Evolutionary conservation across 2,329 filamentous ascomycete genomes (phyloP), one percentile per base, ranked within the genome.

Genomic region (Periglandula ipomoeae): DNA sequence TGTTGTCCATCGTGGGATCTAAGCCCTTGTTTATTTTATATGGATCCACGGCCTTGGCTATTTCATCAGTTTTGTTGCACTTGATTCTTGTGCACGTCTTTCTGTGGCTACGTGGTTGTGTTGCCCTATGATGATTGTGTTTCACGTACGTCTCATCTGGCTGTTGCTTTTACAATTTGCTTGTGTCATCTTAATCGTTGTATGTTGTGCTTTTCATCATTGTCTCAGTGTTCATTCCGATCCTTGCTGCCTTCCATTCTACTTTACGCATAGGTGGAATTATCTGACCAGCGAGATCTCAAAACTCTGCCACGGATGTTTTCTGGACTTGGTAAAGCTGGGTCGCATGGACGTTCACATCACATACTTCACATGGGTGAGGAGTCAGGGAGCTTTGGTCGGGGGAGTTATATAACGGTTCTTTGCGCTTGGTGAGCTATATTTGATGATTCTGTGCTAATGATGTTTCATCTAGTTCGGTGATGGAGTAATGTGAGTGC

Each of bases 351-450:
- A 39, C 23, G n/a, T 32, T 6, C 39, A 13, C 5, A 42, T 22
- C 39, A 26, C 1, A 42, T 42, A 46, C 30, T 41, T 47, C 22
- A 17, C 38, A 43, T 42, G 22, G 44, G 49, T 46, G 49, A 47
- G 52, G 51, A 53, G 49, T 46, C 49, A 40, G 44, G 49, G 45
- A 47, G 50, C 48, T 50, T 46, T 44, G 24, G 40, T 32, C 37
- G 19, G 37, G 5, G n/a, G n/a, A n/a, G n/a, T n/a, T n/a, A n/a
- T n/a, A n/a, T n/a, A n/a, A n/a, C n/a, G n/a, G n/a, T n/a, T n/a
- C n/a, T n/a, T n/a, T n/a, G n/a, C n/a, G n/a, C n/a, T n/a, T n/a
- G n/a, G n/a, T n/a, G n/a, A n/a, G n/a, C n/a, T n/a, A n/a, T n/a
- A n/a, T n/a, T n/a, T n/a, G n/a, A n/a, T n/a, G n/a, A n/a, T n/a